phyloP scores from a whole-genome alignment of 371 early-diverging fungal genomes.

The Ordospora colligata region DNA sequence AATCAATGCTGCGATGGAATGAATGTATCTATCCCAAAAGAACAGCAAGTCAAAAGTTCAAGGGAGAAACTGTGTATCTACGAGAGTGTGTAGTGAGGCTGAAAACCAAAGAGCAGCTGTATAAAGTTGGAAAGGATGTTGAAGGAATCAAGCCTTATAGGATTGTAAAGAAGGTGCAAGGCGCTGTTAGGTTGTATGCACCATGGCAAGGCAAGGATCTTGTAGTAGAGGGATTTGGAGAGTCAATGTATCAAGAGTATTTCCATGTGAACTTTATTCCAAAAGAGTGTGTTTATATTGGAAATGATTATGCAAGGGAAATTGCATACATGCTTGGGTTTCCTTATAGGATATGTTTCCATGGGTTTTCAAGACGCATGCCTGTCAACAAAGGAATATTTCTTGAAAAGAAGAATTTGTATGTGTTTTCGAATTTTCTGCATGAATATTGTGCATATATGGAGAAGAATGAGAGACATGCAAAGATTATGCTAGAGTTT shows the following conservation, averaged over 20 bases:
- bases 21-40: conserved; percentile 37
- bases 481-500: neutral
- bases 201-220: conserved; percentile 38
- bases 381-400: conserved; percentile 37
- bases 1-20: conserved; percentile 14
- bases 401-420: conserved; percentile 37
- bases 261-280: conserved; percentile 46
- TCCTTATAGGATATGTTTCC: conserved; percentile 26
- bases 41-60: conserved; percentile 12
- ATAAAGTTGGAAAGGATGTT: conserved; percentile 23
- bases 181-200: conserved; percentile 30
- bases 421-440: conserved; percentile 25
- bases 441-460: conserved; percentile 7
- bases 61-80: conserved; percentile 33
- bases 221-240: conserved; percentile 14
- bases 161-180: neutral
- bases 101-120: conserved; percentile 27
- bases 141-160: conserved; percentile 6
- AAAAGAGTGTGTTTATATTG: conserved; percentile 31
- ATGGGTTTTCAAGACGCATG: conserved; percentile 21
- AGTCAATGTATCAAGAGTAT: conserved; percentile 15
- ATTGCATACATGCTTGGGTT: conserved; percentile 23
- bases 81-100: conserved; percentile 27
- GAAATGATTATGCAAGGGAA: conserved; percentile 17
- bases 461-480: neutral